These are phyloP conservation scores for Amaranthus tricolor DNA, from an alignment of 179 eudicot species.

Conservation along the genomic window DNA sequence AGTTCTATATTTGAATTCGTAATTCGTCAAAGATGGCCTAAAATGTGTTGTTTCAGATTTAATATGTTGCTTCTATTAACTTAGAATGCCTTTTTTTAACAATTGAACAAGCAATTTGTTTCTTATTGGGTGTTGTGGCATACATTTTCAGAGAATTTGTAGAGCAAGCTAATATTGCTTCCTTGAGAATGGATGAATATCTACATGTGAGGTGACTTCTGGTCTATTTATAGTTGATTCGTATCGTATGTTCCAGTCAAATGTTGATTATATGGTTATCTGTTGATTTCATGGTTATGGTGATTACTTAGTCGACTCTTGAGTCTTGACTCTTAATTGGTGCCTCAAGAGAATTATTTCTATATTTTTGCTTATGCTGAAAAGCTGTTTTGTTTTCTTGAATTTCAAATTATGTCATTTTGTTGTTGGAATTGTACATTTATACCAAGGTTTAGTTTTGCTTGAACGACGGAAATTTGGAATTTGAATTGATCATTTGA, in stretches of 20 bases:
- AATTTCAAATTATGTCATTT: neutral
- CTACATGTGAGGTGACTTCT: slow-evolving; percentile 97
- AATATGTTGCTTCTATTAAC: too few relatives aligned
- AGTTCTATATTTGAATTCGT: too few relatives aligned
- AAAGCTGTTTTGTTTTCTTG: neutral
- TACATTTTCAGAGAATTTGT: slow-evolving; percentile 62
- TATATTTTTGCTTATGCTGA: neutral
- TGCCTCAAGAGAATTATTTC: neutral
- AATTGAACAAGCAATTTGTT: slow-evolving; percentile 10
- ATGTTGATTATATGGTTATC: neutral
- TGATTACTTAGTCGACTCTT: neutral
- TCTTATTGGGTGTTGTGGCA: slow-evolving; percentile 16
- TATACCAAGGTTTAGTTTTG: neutral
- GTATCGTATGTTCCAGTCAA: neutral
- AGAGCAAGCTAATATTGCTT: slow-evolving; percentile 74
- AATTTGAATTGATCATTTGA: neutral
- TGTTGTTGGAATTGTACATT: neutral
- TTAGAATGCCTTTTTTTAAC: neutral
- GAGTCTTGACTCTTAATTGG: too few relatives aligned
- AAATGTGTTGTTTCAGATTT: too few relatives aligned
- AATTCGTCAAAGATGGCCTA: too few relatives aligned
- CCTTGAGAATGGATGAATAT: slow-evolving; percentile 79
- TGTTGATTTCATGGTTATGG: neutral
- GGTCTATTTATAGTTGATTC: slow-evolving; percentile 25
- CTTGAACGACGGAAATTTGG: neutral